Evolutionary conservation across 176 grass and related monocot genomes (phyloP).

Genomic region (Rhynchospora tenuis): DNA sequence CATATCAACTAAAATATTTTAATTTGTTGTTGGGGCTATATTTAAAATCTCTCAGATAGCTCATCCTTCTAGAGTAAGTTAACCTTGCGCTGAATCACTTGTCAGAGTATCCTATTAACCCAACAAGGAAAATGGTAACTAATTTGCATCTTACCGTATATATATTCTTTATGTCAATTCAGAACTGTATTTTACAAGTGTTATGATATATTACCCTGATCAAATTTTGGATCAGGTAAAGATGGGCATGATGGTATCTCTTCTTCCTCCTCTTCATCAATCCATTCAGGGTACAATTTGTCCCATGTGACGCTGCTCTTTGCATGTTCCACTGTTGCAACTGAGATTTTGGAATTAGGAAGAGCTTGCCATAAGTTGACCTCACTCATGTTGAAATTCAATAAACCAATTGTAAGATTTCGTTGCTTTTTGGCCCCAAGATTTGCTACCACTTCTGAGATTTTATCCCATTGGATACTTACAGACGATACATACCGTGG

Average conservation of each 20-base stretch:
- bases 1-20: background rate
- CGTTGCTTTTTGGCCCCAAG: background rate
- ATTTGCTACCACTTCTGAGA: constrained; percentile 11
- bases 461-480: constrained; percentile 39
- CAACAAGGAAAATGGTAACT: background rate
- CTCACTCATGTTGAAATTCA: constrained; percentile 67
- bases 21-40: background rate
- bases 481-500: constrained; percentile 27
- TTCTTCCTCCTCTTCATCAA: constrained; percentile 44
- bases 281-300: constrained; percentile 58
- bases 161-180: background rate
- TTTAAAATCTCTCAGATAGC: background rate
- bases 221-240: constrained; percentile 35
- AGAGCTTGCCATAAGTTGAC: constrained; percentile 27
- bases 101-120: background rate
- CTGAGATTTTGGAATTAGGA: constrained; percentile 3
- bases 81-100: background rate
- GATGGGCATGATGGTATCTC: constrained; percentile 40
- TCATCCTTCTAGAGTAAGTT: background rate
- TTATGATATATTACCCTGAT: background rate
- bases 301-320: constrained; percentile 48
- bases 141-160: background rate
- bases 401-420: constrained; percentile 35
- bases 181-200: background rate
- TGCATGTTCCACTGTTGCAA: constrained; percentile 30